Percentiles rank a stretch among this genome's conserved stretches.
Conservation (phyloP, 2,329 filamentous ascomycete species). For the Beauveria sp. region DNA sequence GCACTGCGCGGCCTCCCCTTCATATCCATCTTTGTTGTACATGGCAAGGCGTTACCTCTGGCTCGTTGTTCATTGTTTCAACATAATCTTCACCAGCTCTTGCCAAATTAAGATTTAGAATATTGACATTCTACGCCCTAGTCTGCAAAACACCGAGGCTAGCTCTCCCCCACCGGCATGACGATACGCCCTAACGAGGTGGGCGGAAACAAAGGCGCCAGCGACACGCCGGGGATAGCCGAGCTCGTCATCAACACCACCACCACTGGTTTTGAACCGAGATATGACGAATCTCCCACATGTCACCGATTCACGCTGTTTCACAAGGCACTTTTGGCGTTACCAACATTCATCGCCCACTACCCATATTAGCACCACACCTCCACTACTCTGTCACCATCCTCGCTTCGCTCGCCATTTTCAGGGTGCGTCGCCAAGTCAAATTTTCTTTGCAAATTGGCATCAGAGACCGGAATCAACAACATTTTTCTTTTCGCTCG, state of each 20-base stretch:
- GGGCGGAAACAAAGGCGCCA: slow-evolving; percentile 4
- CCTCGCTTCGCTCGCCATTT: too few relatives aligned
- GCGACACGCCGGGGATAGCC: slow-evolving; percentile 8
- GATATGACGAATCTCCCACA: not conserved
- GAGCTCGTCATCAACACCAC: not conserved
- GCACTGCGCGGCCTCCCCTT: not conserved
- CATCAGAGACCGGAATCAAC: too few relatives aligned
- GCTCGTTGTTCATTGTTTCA: too few relatives aligned
- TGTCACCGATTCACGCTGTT: not conserved
- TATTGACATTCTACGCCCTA: not conserved
- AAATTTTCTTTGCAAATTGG: too few relatives aligned
- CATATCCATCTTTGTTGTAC: not conserved
- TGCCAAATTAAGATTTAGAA: not conserved
- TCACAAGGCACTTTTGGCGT: not conserved
- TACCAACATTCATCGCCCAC: not conserved
- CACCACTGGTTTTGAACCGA: not conserved
- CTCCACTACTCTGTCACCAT: not conserved
- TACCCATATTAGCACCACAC: not conserved
- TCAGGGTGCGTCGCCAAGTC: too few relatives aligned
- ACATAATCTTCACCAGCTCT: too few relatives aligned
- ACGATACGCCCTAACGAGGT: not conserved
- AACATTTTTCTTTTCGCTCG: not conserved
- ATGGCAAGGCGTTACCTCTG: too few relatives aligned
- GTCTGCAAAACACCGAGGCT: not conserved
- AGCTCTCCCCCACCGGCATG: not conserved